These are phyloP conservation scores for Leishmania mexicana DNA, from an alignment of 208 protist species.

Conservation along the genomic window DNA sequence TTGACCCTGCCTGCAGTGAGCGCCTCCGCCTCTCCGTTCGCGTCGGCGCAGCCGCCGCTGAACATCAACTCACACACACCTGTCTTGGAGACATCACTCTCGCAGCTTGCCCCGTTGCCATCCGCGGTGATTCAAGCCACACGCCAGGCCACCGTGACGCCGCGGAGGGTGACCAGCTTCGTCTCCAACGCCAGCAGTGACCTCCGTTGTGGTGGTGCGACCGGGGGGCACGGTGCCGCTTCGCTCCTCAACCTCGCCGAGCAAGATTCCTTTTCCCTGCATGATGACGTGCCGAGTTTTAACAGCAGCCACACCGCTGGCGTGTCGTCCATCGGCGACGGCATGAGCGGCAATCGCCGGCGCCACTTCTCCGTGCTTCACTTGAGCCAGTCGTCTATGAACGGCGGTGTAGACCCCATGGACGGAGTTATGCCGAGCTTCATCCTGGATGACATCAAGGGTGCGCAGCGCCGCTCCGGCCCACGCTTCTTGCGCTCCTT, in stretches of 20 bases:
- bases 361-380: constrained; percentile 33
- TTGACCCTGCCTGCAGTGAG: not conserved
- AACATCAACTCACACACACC: not conserved
- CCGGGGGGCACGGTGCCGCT: not conserved
- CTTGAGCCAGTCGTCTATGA: constrained; percentile 30
- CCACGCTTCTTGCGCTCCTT: constrained; percentile 51
- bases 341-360: not conserved
- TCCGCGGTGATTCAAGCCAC: not conserved
- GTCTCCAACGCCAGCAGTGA: constrained; percentile 24
- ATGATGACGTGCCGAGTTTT: constrained; percentile 28
- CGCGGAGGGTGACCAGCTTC: constrained; percentile 16
- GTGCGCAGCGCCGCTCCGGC: constrained; percentile 14
- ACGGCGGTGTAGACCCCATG: constrained; percentile 27
- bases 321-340: constrained; percentile 14
- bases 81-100: constrained; percentile 1
- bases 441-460: constrained; percentile 24
- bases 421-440: constrained; percentile 36
- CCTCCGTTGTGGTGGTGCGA: constrained; percentile 7
- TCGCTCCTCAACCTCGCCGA: not conserved
- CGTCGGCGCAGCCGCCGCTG: not conserved
- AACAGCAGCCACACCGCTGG: constrained; percentile 21
- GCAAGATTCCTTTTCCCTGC: constrained; percentile 11
- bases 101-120: not conserved
- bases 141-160: not conserved
- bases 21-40: not conserved